Evolutionary conservation across 352 stramenopile species (phyloP).

Genomic region (Thalassiosira hispida): DNA sequence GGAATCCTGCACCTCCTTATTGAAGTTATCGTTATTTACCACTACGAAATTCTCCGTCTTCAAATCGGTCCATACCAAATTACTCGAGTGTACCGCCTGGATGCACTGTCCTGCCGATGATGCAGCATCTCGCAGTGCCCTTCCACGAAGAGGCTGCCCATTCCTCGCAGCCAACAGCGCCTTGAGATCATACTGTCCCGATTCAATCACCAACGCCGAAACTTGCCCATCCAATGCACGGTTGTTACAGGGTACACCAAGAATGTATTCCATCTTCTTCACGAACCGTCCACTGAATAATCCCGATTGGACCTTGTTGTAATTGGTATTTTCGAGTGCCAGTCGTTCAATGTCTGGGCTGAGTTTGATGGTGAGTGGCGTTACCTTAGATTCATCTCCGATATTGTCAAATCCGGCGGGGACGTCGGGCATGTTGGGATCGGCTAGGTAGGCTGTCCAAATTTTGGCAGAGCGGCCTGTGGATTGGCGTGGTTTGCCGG

Average conservation of each 20-base stretch:
- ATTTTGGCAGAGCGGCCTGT: conserved; percentile 76
- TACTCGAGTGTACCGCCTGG: conserved; percentile 56
- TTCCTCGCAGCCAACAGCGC: conserved; percentile 53
- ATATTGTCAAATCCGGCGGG: conserved; percentile 16
- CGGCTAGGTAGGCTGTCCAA: conserved; percentile 64
- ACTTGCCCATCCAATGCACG: conserved; percentile 26
- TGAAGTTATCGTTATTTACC: conserved; percentile 37
- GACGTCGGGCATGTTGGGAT: conserved; percentile 37
- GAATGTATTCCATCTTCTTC: conserved; percentile 64
- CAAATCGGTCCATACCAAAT: conserved; percentile 72
- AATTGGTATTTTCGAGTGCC: conserved; percentile 74
- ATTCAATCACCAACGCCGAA: conserved; percentile 72
- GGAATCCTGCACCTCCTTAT: conserved; percentile 35
- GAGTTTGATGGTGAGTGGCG: conserved; percentile 67
- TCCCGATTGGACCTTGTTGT: conserved; percentile 63
- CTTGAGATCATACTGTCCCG: conserved; percentile 70
- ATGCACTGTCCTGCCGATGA: conserved; percentile 46
- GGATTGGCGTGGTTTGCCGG: conserved; percentile 59
- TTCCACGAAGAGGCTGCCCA: conserved; percentile 37
- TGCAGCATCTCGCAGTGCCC: conserved; percentile 42
- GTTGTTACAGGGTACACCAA: conserved; percentile 42
- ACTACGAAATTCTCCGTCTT: conserved; percentile 77
- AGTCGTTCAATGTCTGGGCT: conserved; percentile 70
- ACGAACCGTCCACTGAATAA: conserved; percentile 67
- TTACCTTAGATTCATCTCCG: conserved; percentile 44